Base-by-base conservation (phyloP, 225 moss, liverwort and hornwort species). In the Antitrichia curtipendula region DNA sequence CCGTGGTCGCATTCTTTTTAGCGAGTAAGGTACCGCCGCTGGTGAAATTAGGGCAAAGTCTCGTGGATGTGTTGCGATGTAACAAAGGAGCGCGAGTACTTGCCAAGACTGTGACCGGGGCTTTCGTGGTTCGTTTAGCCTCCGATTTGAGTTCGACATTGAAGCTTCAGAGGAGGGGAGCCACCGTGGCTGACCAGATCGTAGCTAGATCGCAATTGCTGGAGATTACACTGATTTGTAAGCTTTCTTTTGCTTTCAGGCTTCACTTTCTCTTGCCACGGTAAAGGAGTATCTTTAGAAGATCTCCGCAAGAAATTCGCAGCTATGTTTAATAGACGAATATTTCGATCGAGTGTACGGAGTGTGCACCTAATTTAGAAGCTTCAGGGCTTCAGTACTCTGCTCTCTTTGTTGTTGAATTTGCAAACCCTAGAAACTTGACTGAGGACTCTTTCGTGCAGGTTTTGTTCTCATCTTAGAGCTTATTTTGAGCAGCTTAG, bases 201-300 rank as follows among this genome's bases (percentile, higher is more conserved):
- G 22, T 91, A 11, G 82, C 89, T 70, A 75, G 86, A 32, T 89
- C 94, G 41, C 90, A 93, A 73, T 81, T 91, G 89, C 91, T 97
- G 86, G 97, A 97, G 89, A 90, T 95, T 41, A 82, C 92, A 41
- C 66, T 96, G 25, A 92, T 91, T 76, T 95, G 97, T 97, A 89
- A 50, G 90, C 36, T 31, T 36, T 49, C 25, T 52, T 49, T 23
- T 13, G 34, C 16, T 49, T 49, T 63, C 21, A 22, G 49, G 25
- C 36, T 36, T 34, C 32, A 22, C 45, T 62, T 75, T 61, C 66
- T 70, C 76, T 57, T 69, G 69, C 50, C 40, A 31, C 32, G 34
- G 50, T 31, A 25, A 47, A 50, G 47, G 15, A 53, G 13, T 64
- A 8, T 56, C 15, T 65, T 25, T 57, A 66, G 9, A 47, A 50